A percentile compares a stretch with the other conserved stretches of the same genome.
Evolutionary conservation across 768 basidiomycete species (phyloP).

Genomic region (Kwoniella dendrophila): DNA sequence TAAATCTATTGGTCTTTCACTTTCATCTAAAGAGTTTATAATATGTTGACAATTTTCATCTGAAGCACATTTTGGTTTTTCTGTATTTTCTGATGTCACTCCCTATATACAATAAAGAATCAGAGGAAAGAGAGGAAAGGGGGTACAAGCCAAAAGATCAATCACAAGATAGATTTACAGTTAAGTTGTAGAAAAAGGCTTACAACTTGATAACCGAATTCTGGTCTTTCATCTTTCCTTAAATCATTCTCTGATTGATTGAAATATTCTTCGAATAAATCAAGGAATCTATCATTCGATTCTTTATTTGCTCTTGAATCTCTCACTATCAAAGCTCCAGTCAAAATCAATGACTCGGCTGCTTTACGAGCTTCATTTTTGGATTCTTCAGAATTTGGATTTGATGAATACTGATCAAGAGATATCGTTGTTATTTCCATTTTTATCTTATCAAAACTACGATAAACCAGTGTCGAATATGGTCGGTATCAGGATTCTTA

Average conservation of each 20-base stretch:
- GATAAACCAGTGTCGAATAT: too few relatives aligned
- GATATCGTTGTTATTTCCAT: constrained; percentile 38
- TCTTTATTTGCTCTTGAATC: constrained; percentile 82
- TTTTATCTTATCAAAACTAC: background rate
- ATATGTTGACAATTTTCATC: constrained; percentile 79
- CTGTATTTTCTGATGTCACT: constrained; percentile 94
- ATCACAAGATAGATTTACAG: too few relatives aligned
- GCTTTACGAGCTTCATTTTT: constrained; percentile 60
- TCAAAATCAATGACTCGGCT: constrained; percentile 76
- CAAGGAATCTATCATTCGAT: constrained; percentile 79
- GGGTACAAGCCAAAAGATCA: background rate
- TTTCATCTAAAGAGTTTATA: constrained; percentile 73
- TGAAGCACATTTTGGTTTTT: constrained; percentile 65
- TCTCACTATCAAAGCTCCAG: constrained; percentile 81
- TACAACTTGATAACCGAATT: constrained; percentile 75
- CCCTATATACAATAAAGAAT: constrained; percentile 64
- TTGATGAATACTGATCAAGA: constrained; percentile 42
- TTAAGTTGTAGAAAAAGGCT: constrained; percentile 14
- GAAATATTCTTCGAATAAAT: constrained; percentile 93
- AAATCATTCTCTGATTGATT: constrained; percentile 67
- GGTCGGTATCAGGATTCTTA: too few relatives aligned
- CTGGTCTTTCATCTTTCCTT: constrained; percentile 76
- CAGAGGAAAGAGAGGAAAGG: background rate
- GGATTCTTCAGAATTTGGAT: constrained; percentile 32
- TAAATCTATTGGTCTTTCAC: constrained; percentile 79